Percentiles rank a stretch among this genome's conserved stretches.
Evolutionary conservation across 768 basidiomycete species (phyloP).

Genomic region (Boletus pseudo-olivaceus): DNA sequence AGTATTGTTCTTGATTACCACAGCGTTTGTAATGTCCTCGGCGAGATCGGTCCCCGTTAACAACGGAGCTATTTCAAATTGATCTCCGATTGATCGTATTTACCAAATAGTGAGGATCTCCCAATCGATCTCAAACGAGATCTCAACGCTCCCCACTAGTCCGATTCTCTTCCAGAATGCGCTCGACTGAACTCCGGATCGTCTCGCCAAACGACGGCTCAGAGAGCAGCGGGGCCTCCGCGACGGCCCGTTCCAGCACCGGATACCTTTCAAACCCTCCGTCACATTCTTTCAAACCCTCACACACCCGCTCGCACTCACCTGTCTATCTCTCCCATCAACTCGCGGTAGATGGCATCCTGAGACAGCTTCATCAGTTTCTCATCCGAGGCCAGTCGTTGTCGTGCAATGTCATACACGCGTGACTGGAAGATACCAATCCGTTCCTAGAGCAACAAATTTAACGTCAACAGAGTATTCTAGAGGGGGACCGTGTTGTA

Average conservation of each 20-base stretch:
- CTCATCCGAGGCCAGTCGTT: slow-evolving; percentile 51
- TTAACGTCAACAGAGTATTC: not conserved
- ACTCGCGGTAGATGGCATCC: slow-evolving; percentile 54
- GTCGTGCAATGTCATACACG: slow-evolving; percentile 58
- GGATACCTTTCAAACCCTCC: slow-evolving; percentile 44
- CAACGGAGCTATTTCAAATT: not conserved
- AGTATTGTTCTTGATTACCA: too few species aligned
- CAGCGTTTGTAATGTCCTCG: too few species aligned
- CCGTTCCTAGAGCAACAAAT: slow-evolving; percentile 39
- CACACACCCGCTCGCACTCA: slow-evolving; percentile 13
- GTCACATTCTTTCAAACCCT: too few species aligned
- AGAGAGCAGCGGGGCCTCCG: slow-evolving; percentile 46
- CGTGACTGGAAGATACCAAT: slow-evolving; percentile 51
- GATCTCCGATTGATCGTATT: not conserved
- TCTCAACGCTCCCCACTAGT: not conserved
- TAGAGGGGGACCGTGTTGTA: not conserved
- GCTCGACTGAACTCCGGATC: slow-evolving; percentile 42
- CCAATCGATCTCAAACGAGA: not conserved
- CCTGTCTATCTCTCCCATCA: slow-evolving; percentile 74
- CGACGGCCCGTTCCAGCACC: slow-evolving; percentile 59
- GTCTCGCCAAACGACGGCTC: slow-evolving; percentile 44
- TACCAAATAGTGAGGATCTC: too few species aligned
- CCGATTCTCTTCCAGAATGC: slow-evolving; percentile 43
- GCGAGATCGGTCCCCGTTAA: not conserved
- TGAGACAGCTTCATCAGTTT: slow-evolving; percentile 50